Percentiles rank a stretch among this genome's conserved stretches.
Evolutionary conservation across 1,284 basidiomycete species (phyloP).

Genomic region (Marasmius oreades): DNA sequence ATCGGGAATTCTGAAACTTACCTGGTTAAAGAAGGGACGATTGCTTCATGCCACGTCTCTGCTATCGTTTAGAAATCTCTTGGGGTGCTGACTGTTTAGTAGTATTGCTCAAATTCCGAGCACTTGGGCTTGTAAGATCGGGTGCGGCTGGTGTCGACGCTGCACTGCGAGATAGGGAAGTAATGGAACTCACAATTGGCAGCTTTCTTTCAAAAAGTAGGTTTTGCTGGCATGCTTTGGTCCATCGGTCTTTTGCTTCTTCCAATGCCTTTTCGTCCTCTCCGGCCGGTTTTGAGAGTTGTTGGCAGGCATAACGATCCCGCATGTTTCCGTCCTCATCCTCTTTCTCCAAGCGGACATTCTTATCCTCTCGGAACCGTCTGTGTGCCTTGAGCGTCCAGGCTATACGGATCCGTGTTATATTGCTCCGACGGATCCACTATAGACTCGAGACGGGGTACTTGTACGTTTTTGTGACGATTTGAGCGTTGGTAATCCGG

Average conservation of each 20-base stretch:
- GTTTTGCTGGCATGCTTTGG: background rate
- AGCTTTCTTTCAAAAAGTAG: background rate
- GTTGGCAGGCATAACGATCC: background rate
- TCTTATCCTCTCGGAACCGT: conserved; percentile 84
- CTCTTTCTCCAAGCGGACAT: conserved; percentile 40
- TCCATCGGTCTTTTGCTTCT: conserved; percentile 1
- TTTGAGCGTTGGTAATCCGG: conserved; percentile 78
- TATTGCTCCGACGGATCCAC: conserved; percentile 70
- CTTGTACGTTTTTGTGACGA: conserved; percentile 66
- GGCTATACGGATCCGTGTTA: conserved; percentile 81
- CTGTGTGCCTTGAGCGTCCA: conserved; percentile 74
- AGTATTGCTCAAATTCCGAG: background rate
- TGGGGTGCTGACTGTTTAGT: background rate
- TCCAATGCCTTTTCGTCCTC: conserved; percentile 1
- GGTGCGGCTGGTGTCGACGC: background rate
- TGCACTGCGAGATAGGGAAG: background rate
- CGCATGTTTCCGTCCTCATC: background rate
- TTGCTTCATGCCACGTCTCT: too few species aligned
- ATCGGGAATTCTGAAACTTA: too few species aligned
- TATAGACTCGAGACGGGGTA: conserved; percentile 77
- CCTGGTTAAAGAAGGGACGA: too few species aligned
- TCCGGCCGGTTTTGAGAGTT: background rate
- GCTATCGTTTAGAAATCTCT: background rate
- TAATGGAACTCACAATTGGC: background rate
- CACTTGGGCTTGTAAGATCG: background rate